Conservation (phyloP, 139 green algal species). For the Closterium sp. region DNA sequence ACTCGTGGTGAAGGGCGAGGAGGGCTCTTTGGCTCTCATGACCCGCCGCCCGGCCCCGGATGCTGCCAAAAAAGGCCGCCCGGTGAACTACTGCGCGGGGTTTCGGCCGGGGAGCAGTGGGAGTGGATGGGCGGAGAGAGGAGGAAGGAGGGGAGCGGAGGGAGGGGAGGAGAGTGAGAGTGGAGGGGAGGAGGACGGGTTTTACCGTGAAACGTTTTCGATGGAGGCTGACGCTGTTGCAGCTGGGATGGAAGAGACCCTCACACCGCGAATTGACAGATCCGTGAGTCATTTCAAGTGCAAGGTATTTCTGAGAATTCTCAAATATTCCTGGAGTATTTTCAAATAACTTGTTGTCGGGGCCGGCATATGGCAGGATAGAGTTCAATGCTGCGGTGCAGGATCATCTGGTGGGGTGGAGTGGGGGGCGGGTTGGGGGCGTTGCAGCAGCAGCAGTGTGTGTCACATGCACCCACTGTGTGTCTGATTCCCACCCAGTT, state of each 20-base stretch:
- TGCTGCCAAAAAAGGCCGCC: conserved; percentile 1
- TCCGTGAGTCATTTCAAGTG: conserved; percentile 31
- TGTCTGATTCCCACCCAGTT: too few species aligned
- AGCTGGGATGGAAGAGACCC: conserved; percentile 6
- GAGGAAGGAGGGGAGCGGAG: background rate
- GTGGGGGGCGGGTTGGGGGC: too few species aligned
- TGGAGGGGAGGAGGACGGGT: conserved; percentile 17
- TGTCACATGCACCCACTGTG: too few species aligned
- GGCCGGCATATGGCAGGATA: too few species aligned
- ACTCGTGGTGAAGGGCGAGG: conserved; percentile 35
- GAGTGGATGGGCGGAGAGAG: background rate
- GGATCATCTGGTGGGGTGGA: too few species aligned
- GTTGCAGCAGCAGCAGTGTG: too few species aligned
- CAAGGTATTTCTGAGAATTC: too few species aligned
- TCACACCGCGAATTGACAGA: conserved; percentile 19
- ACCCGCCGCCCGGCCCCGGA: background rate
- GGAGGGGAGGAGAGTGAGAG: background rate
- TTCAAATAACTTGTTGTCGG: too few species aligned
- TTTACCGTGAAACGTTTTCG: conserved; percentile 13
- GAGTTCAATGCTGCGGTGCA: too few species aligned
- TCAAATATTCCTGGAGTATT: too few species aligned
- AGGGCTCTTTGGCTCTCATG: conserved; percentile 6
- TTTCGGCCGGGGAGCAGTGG: background rate
- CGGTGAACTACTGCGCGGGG: conserved; percentile 34
- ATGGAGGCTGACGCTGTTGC: conserved; percentile 6